Evolutionary conservation across 2,329 filamentous ascomycete genomes (phyloP).

Genomic region (Juglanconis juglandina): DNA sequence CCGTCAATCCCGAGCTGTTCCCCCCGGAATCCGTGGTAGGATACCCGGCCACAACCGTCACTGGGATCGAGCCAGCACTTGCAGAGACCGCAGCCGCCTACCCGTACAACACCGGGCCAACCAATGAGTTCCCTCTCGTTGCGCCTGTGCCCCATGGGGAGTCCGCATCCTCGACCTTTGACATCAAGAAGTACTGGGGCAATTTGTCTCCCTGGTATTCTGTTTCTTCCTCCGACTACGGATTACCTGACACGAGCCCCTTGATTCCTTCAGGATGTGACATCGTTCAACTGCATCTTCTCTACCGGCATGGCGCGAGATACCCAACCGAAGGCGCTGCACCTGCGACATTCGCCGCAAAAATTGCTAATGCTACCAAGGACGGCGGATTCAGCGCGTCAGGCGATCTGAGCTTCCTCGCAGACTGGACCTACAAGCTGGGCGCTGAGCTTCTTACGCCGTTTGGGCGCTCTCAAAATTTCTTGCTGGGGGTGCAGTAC

Average conservation of each 20-base stretch:
- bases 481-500: constrained; percentile 36
- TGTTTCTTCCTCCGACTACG: constrained; percentile 29
- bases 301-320: constrained; percentile 32
- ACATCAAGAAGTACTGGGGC: constrained; percentile 31
- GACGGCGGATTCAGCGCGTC: constrained; percentile 28
- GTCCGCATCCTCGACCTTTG: constrained; percentile 22
- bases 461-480: constrained; percentile 38
- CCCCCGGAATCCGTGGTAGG: constrained; percentile 29
- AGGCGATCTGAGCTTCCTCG: constrained; percentile 28
- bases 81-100: constrained; percentile 27
- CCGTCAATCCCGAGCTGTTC: constrained; percentile 27
- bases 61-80: constrained; percentile 27
- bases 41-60: constrained; percentile 26
- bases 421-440: constrained; percentile 33
- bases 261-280: constrained; percentile 28
- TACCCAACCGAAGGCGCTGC: constrained; percentile 29
- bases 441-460: constrained; percentile 34
- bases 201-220: constrained; percentile 33
- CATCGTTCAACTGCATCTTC: constrained; percentile 29
- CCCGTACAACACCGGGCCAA: constrained; percentile 25
- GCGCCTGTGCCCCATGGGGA: constrained; percentile 26
- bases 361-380: constrained; percentile 31
- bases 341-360: constrained; percentile 29
- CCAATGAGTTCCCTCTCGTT: constrained; percentile 30
- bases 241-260: constrained; percentile 28